These are phyloP conservation scores for Fusarium tupiense DNA, from an alignment of 2,329 filamentous ascomycete species.

Conservation along the genomic window DNA sequence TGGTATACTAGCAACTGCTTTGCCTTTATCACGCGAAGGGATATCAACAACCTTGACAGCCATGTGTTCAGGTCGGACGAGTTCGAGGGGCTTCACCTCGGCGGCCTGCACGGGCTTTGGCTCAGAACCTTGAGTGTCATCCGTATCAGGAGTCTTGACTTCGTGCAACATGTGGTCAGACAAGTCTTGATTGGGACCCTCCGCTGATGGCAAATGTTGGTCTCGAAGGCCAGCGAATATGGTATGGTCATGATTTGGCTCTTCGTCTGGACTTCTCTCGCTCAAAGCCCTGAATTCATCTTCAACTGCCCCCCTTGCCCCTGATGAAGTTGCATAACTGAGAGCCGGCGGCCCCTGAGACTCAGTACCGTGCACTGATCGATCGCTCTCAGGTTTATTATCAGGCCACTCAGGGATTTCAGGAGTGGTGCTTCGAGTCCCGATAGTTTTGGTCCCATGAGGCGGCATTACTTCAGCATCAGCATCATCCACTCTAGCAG, in stretches of 20 bases:
- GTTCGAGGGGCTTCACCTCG: slow-evolving; percentile 16
- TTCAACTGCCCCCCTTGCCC: neutral
- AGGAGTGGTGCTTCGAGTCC: neutral
- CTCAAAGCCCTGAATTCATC: neutral
- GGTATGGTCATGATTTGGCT: neutral
- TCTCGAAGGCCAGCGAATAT: neutral
- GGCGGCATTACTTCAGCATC: neutral
- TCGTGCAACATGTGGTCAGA: neutral
- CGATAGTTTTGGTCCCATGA: neutral
- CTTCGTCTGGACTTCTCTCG: slow-evolving; percentile 1
- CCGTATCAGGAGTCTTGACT: slow-evolving; percentile 20
- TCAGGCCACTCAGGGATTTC: neutral
- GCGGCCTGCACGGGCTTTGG: slow-evolving; percentile 9
- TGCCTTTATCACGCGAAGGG: slow-evolving; percentile 32
- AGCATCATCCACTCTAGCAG: neutral
- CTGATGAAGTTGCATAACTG: neutral
- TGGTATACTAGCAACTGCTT: slow-evolving; percentile 6
- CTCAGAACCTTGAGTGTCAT: slow-evolving; percentile 24
- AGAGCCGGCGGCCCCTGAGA: neutral
- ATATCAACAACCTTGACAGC: slow-evolving; percentile 31
- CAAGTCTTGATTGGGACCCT: neutral
- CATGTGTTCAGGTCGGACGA: slow-evolving; percentile 5
- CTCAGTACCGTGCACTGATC: neutral
- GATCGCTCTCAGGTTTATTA: neutral
- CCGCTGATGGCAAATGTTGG: neutral